These are phyloP conservation scores for Primulina eburnea DNA, from an alignment of 257 asterid genomes.

Conservation along the genomic window DNA sequence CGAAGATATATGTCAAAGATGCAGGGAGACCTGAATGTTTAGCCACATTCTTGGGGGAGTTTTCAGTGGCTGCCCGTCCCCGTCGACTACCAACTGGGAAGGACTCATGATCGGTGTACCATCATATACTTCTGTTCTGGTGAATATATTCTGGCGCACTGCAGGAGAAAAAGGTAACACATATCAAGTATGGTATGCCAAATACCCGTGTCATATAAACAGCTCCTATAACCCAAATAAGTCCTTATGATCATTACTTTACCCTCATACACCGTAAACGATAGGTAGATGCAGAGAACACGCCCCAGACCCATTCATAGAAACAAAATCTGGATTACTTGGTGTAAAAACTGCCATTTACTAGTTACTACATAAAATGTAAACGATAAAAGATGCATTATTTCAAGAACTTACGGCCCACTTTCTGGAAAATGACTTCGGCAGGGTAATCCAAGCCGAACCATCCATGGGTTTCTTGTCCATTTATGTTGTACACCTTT, in stretches of 20 bases:
- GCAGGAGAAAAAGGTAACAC: slow-evolving; percentile 1
- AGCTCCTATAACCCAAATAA: neutral
- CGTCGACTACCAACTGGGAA: slow-evolving; percentile 23
- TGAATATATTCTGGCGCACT: slow-evolving; percentile 59
- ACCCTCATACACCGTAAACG: neutral
- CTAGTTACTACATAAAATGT: neutral
- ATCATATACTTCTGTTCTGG: slow-evolving; percentile 41
- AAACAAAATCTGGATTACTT: neutral
- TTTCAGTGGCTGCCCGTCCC: slow-evolving; percentile 25
- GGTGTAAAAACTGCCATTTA: neutral
- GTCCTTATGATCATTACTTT: neutral
- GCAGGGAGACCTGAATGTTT: slow-evolving; percentile 63
- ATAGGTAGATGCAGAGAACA: too few relatives aligned
- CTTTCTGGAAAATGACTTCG: slow-evolving; percentile 34
- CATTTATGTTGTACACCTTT: slow-evolving; percentile 55
- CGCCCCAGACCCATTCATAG: neutral
- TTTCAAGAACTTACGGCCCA: slow-evolving; percentile 41
- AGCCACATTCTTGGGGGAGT: slow-evolving; percentile 50
- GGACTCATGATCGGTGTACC: slow-evolving; percentile 41
- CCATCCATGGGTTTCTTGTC: slow-evolving; percentile 56
- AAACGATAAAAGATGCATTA: neutral
- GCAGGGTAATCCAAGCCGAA: slow-evolving; percentile 64
- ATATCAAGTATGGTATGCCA: neutral
- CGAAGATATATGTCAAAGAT: neutral
- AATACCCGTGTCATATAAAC: neutral